Evolutionary conservation across 345 rosid species (phyloP), one percentile per base, ranked within the genome.

Genomic region (Lumnitzera littorea): DNA sequence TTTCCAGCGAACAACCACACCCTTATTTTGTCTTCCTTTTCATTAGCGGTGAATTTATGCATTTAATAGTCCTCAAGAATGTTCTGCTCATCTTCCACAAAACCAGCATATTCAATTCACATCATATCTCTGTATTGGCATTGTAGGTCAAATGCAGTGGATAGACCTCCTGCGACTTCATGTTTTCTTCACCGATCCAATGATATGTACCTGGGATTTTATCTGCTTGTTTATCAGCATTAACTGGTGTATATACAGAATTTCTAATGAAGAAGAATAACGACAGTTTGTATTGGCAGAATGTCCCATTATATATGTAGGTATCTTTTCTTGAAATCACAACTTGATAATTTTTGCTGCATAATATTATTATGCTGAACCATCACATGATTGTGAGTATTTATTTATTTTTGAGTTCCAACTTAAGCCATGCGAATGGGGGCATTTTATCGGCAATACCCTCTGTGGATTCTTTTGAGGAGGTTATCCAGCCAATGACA

Each of bases 161-260:
- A 64, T 87, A 84, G 72, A 86, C 82, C 62, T 79, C 95, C 17
- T 86, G 96, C 58, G 84, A 91, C 57, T 91, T 96, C 24, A 68
- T 88, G 41, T 88, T 95, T 75, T 81, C 96, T 46, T 90, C 99
- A 62, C 94, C 97, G 50, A 84, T 88, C 55, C 94, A 80, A 65
- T 97, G 97, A 4, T 91, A 88, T 70, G 43, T 88, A 88, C 66
- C 91, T 24, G 99, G 96, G 1, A 51, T 82, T 48, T 76, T 95
- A 43, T 95, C 97, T 63, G 99, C 99, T 67, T 82, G 86, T 74
- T 84, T 94, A 57, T 91, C 99, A 0, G 99, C 96, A 16, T 69
- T 85, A 43, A 97, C 97, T 3, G 99, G 99, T 59, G 91, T 95
- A 57, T 94, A 91, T 63, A 95, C 97, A 27, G 99, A 95, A 68